Conservation (phyloP, 2,329 filamentous ascomycete genomes). For the Aspergillus sp. region DNA sequence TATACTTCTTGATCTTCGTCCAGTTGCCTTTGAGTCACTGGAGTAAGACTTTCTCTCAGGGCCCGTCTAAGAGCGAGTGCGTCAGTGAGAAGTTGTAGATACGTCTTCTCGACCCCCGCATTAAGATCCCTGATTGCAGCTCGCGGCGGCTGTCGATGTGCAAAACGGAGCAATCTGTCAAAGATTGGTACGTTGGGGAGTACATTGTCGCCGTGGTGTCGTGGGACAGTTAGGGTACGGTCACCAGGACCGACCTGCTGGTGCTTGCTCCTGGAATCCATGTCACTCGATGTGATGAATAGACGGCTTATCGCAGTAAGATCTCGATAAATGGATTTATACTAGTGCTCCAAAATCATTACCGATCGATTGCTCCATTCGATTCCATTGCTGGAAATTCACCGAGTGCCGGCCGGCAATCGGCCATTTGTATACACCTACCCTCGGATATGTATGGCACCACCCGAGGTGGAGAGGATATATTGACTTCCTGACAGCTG, state of each 20-base stretch:
- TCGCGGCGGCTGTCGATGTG: conserved; percentile 24
- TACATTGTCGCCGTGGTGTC: conserved; percentile 23
- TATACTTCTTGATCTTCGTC: conserved; percentile 31
- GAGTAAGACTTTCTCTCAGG: conserved; percentile 16
- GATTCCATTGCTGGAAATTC: neutral
- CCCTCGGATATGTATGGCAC: neutral
- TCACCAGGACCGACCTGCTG: conserved; percentile 6
- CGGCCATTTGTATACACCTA: neutral
- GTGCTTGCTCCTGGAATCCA: too few species aligned
- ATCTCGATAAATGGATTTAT: too few species aligned
- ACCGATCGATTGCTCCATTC: too few species aligned
- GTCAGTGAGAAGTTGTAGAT: conserved; percentile 35
- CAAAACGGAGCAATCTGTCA: conserved; percentile 31
- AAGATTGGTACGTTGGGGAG: conserved; percentile 36
- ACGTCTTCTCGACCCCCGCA: conserved; percentile 31
- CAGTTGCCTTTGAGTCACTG: conserved; percentile 22
- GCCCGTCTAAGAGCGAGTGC: conserved; percentile 28
- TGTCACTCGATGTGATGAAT: too few species aligned
- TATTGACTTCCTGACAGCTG: neutral
- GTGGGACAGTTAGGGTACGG: conserved; percentile 27
- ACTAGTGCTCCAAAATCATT: too few species aligned
- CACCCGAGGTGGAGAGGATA: neutral
- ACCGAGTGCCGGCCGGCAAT: conserved; percentile 1
- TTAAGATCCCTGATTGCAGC: conserved; percentile 35
- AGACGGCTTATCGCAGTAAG: too few species aligned